These are phyloP conservation scores for Boechera divaricarpa DNA, from an alignment of 345 rosid genomes.

Conservation along the genomic window DNA sequence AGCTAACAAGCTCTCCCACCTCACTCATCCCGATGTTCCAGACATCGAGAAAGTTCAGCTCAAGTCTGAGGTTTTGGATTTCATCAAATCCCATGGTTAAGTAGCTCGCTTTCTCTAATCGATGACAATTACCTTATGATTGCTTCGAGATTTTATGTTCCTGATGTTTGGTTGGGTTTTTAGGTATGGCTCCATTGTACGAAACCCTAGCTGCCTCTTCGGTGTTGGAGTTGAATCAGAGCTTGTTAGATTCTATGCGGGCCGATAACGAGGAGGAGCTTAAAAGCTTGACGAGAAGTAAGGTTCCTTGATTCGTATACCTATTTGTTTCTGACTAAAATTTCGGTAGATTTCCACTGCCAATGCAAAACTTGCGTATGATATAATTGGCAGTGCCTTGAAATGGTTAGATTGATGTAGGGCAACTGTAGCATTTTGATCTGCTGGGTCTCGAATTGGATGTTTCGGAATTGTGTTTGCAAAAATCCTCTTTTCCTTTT, in stretches of 20 bases:
- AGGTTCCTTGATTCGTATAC: slow-evolving; percentile 38
- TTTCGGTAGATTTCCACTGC: neutral
- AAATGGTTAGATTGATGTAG: slow-evolving; percentile 8
- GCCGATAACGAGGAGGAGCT: slow-evolving; percentile 74
- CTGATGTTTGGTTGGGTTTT: slow-evolving; percentile 28
- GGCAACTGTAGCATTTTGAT: neutral
- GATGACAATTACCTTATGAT: neutral
- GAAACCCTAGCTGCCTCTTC: slow-evolving; percentile 78
- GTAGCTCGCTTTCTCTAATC: slow-evolving; percentile 18
- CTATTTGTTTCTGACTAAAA: neutral
- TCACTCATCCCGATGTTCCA: slow-evolving; percentile 73
- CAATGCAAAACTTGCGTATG: slow-evolving; percentile 1
- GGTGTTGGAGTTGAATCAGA: slow-evolving; percentile 73
- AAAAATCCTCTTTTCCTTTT: neutral
- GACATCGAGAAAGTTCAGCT: slow-evolving; percentile 95
- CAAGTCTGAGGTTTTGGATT: slow-evolving; percentile 77
- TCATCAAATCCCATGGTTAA: slow-evolving; percentile 74
- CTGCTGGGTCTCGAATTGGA: neutral
- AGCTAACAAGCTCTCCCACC: slow-evolving; percentile 80
- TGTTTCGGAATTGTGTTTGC: neutral
- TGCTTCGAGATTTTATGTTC: neutral
- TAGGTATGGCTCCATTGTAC: slow-evolving; percentile 88
- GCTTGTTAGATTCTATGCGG: slow-evolving; percentile 69
- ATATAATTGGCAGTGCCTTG: slow-evolving; percentile 16
- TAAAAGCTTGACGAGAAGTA: slow-evolving; percentile 92